Conservation (phyloP, 257 asterid genomes). For the Galeopsis tetrahit region DNA sequence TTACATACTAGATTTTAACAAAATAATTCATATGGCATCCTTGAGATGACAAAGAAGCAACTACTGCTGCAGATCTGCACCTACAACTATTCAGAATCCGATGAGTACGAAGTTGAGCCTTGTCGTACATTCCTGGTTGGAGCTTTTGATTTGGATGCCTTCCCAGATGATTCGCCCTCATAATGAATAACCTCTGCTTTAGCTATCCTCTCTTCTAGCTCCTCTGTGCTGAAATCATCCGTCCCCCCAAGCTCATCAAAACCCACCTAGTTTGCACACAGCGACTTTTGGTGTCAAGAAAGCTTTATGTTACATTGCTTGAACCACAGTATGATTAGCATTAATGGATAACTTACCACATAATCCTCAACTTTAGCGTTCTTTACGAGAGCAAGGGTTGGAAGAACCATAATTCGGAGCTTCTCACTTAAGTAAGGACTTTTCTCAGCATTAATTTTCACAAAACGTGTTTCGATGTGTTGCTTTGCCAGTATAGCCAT, state of each 20-base stretch:
- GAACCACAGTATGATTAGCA: conserved; percentile 1
- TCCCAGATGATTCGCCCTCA: conserved; percentile 78
- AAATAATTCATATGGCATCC: conserved; percentile 21
- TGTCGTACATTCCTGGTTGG: conserved; percentile 73
- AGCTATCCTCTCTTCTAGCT: conserved; percentile 89
- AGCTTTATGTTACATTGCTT: conserved; percentile 2
- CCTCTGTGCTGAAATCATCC: conserved; percentile 92
- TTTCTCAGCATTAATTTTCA: conserved; percentile 95
- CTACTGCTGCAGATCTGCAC: conserved; percentile 20
- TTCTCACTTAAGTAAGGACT: conserved; percentile 87
- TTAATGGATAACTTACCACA: conserved; percentile 59
- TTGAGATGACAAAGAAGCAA: conserved; percentile 32
- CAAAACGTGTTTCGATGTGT: conserved; percentile 90
- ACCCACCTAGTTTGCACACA: conserved; percentile 65
- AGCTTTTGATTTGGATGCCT: conserved; percentile 59
- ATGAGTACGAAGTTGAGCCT: conserved; percentile 65
- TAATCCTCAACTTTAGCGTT: conserved; percentile 94
- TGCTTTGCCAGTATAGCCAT: conserved; percentile 82
- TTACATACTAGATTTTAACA: not conserved
- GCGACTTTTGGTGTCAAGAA: conserved; percentile 20
- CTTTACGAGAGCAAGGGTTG: conserved; percentile 89
- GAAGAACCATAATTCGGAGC: conserved; percentile 87
- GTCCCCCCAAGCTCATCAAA: conserved; percentile 95
- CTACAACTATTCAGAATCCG: conserved; percentile 72
- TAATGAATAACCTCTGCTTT: conserved; percentile 66